phyloP scores from a whole-genome alignment of 2,329 filamentous ascomycete genomes.

The Ophiocordyceps sinensis region DNA sequence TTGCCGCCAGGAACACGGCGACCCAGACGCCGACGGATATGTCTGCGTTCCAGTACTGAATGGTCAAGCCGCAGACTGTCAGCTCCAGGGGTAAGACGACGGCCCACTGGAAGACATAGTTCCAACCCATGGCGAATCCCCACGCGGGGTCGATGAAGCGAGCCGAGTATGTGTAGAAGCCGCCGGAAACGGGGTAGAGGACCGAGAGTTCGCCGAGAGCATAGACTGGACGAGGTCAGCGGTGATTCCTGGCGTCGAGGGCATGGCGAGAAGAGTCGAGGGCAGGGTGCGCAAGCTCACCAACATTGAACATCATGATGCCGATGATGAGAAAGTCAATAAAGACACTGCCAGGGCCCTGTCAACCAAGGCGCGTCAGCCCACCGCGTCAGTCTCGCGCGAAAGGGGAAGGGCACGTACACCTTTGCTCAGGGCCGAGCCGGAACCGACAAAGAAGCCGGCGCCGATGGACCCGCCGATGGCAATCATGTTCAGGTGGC shows the following conservation, averaged over 20 bases:
- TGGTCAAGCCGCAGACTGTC: slow-evolving; percentile 33
- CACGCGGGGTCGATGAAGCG: slow-evolving; percentile 46
- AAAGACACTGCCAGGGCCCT: slow-evolving; percentile 20
- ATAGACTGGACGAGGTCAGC: slow-evolving; percentile 21
- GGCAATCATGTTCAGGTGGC: slow-evolving; percentile 46
- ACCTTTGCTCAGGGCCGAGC: slow-evolving; percentile 31
- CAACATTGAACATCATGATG: slow-evolving; percentile 38
- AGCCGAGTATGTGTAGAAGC: slow-evolving; percentile 43
- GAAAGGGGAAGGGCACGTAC: slow-evolving; percentile 14
- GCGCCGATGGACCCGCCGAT: slow-evolving; percentile 27
- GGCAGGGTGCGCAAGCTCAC: slow-evolving; percentile 5
- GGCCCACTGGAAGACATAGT: slow-evolving; percentile 33
- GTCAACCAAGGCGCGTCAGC: not conserved
- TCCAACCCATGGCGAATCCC: slow-evolving; percentile 38
- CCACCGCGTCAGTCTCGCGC: not conserved
- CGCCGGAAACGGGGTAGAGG: slow-evolving; percentile 43
- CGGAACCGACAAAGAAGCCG: slow-evolving; percentile 34
- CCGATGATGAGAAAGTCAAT: slow-evolving; percentile 33
- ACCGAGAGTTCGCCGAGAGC: slow-evolving; percentile 44
- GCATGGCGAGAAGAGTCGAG: not conserved
- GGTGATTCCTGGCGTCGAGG: not conserved
- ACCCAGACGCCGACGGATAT: slow-evolving; percentile 34
- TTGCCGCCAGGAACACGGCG: slow-evolving; percentile 30
- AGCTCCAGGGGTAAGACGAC: slow-evolving; percentile 32
- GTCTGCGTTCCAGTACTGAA: slow-evolving; percentile 33